Base-by-base conservation (phyloP, 345 rosid genomes). In the Turritis glabra region DNA sequence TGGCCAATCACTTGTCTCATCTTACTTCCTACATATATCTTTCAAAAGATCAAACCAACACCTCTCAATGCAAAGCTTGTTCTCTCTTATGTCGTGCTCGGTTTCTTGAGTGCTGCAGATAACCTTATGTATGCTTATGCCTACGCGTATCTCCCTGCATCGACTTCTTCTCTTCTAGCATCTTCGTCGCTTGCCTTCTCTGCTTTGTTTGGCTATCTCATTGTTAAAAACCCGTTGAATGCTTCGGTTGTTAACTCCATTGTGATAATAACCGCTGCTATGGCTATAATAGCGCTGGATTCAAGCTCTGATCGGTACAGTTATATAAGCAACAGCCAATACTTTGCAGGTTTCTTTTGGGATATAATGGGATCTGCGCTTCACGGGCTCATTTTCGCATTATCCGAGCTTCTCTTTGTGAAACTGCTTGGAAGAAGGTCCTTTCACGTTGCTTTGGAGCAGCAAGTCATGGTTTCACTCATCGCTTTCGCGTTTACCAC, bases 111-210 rank as follows among this genome's bases (percentile, higher is more conserved):
- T 58, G 89, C 95, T 23, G 93, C 89, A 1, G 96, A 91, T 52
- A 89, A 94, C 54, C 91, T 91, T 60, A 77, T 93, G 96, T 93
- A 70, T 64, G 96, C 97, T 19, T 91, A 94, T 55, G 97, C 97
- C 8, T 87, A 89, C 29, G 97, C 96, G 0, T 91, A 93, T 48
- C 94, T 91, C 56, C 94, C 97, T 1, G 97, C 98, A 2, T 91
- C 98, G 19, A 89, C 96, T 18, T 87, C 97, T 33, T 61, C 96
- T 9, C 98, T 93, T 56, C 68, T 93, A 29, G 98, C 92, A 32
- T 87, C 97, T 5, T 88, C 97, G 3, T 86, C 97, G 13, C 78
- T 90, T 35, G 87, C 85, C 14, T 91, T 94, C 53, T 89, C 94
- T 2, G 83, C 93, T 19, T 73, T 89, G 2, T 91, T 84, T 43